Base-by-base conservation (phyloP, 306 rosid species). In the Spatholobus suberectus region DNA sequence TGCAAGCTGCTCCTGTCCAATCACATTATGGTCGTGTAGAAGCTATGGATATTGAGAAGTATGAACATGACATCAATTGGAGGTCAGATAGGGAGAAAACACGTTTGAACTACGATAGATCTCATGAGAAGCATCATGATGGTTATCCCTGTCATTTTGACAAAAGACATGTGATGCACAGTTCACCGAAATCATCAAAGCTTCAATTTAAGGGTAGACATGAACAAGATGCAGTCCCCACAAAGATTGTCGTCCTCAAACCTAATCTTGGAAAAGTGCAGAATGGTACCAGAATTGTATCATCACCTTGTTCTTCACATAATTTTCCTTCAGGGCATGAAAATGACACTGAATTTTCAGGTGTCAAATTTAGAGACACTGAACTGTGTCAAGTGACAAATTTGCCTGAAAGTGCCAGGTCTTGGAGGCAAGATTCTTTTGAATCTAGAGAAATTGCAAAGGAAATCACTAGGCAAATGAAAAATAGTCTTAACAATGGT, bases 211-310 rank as follows among this genome's bases (percentile, higher is more conserved):
- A 79, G 70, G 86, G 85, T 23, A 87, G 80, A 57, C 80, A 84
- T 17, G 87, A 88, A 35, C 77, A 87, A 81, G 76, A 70, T 79
- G 76, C 88, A 49, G 85, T 51, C 71, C 92, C 99, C 18, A 96
- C 92, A 82, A 89, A 90, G 84, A 96, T 96, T 73, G 98, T 96
- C 77, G 96, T 96, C 74, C 88, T 96, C 72, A 96, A 96, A 79
- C 99, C 99, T 26, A 96, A 96, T 82, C 54, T 91, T 55, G 98
- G 97, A 75, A 92, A 89, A 89, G 77, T 85, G 21, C 89, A 86
- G 76, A 88, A 66, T 85, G 85, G 84, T 80, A 21, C 88, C 40
- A 55, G 87, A 63, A 58, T 83, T 54, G 85, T 46, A 41, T 83
- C 92, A 18, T 73, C 93, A 44, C 88, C 96, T 21, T 85, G 91